Evolutionary conservation across 768 basidiomycete species (phyloP).

Genomic region (Sistotremastrum niveocremeum): DNA sequence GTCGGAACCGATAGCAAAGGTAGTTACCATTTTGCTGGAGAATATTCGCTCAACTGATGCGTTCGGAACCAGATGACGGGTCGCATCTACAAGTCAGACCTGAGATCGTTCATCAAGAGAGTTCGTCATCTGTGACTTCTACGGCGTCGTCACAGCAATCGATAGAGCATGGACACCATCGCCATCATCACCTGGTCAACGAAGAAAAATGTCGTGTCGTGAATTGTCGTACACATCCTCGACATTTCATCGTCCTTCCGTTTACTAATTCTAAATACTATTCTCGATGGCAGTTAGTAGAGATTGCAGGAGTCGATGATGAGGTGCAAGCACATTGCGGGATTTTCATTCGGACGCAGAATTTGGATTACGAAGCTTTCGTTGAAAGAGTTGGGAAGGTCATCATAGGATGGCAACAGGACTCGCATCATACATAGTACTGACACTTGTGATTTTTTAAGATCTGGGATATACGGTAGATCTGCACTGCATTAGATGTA

Average conservation of each 20-base stretch:
- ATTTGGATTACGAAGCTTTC: constrained; percentile 37
- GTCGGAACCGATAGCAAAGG: not conserved
- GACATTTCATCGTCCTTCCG: constrained; percentile 42
- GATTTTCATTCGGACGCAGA: constrained; percentile 35
- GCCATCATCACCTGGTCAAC: not conserved
- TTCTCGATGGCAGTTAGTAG: constrained; percentile 37
- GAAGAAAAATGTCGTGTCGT: not conserved
- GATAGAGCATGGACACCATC: not conserved
- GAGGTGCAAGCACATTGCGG: constrained; percentile 46
- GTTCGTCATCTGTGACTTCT: too few relatives aligned
- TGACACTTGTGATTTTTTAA: too few relatives aligned
- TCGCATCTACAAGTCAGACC: not conserved
- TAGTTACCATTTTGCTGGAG: too few relatives aligned
- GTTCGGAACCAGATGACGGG: not conserved
- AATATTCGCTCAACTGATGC: not conserved
- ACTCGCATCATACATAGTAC: too few relatives aligned
- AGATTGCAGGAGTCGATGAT: constrained; percentile 36
- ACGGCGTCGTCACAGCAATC: too few relatives aligned
- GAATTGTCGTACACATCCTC: constrained; percentile 4
- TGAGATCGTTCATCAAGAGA: too few relatives aligned
- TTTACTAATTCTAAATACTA: constrained; percentile 25
- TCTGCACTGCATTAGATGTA: too few relatives aligned
- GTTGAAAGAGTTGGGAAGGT: constrained; percentile 30
- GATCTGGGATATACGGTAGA: too few relatives aligned
- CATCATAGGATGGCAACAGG: constrained; percentile 25